Conservation (phyloP, 2,329 filamentous ascomycete species). For the Arthrobotrys sphaeroides region DNA sequence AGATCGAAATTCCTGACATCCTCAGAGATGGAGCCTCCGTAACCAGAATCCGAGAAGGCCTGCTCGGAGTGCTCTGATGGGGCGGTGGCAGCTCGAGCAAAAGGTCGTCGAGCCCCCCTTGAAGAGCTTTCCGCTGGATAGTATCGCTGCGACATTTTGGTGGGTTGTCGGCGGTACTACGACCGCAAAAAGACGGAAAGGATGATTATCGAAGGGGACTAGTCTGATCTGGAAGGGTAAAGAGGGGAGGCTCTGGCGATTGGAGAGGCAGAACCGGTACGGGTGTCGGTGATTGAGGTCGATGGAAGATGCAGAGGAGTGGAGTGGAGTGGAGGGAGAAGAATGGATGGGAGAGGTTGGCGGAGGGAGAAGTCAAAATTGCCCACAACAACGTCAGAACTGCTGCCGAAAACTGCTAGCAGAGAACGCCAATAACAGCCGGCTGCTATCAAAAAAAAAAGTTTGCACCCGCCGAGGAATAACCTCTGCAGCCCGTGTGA, state of each 20-base stretch:
- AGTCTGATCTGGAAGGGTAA: background rate
- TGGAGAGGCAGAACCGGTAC: constrained; percentile 17
- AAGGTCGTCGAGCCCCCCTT: constrained; percentile 45
- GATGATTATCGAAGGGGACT: constrained; percentile 34
- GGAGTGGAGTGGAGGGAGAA: background rate
- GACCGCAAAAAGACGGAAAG: constrained; percentile 40
- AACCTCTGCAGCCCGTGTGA: background rate
- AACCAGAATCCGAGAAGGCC: constrained; percentile 76
- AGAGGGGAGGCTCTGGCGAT: constrained; percentile 37
- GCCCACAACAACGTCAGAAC: constrained; percentile 46
- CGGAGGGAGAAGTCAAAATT: background rate
- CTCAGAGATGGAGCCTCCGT: constrained; percentile 79
- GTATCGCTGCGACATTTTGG: constrained; percentile 53
- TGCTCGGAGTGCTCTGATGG: constrained; percentile 23
- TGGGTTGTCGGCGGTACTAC: constrained; percentile 34
- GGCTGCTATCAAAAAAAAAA: background rate
- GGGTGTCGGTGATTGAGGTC: background rate
- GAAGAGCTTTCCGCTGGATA: constrained; percentile 54
- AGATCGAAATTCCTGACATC: constrained; percentile 65
- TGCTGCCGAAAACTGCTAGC: background rate
- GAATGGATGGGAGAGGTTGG: background rate
- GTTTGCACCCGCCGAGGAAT: background rate
- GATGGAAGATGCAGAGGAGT: background rate
- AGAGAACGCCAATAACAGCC: background rate
- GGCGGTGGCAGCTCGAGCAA: constrained; percentile 33